These are phyloP conservation scores for Polyplosphaeria fusca DNA, from an alignment of 495 filamentous ascomycete species.

Conservation along the genomic window DNA sequence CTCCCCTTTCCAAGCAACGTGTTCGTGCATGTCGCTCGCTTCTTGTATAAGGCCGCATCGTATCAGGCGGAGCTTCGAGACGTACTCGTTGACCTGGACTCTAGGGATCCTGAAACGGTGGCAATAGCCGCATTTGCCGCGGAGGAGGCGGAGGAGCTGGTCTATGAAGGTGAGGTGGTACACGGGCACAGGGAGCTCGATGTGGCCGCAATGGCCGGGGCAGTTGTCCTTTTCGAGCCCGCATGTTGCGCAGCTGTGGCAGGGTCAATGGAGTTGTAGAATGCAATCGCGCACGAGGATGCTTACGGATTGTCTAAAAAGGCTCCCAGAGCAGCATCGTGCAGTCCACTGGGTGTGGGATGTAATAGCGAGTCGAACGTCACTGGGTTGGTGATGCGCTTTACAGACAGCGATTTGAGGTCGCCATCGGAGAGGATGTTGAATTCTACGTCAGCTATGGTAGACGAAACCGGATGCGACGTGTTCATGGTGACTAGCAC, in stretches of 20 bases:
- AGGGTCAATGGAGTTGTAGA: conserved; percentile 1
- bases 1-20: neutral
- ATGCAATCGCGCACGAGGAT: neutral
- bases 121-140: conserved; percentile 87
- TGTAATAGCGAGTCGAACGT: conserved; percentile 88
- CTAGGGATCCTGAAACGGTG: conserved; percentile 73
- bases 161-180: conserved; percentile 95
- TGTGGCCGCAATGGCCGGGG: conserved; percentile 91
- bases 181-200: conserved; percentile 86
- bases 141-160: conserved; percentile 76
- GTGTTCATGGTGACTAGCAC: conserved; percentile 61
- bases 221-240: conserved; percentile 67
- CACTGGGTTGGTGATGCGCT: conserved; percentile 80
- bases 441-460: conserved; percentile 87
- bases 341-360: conserved; percentile 81
- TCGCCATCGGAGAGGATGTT: conserved; percentile 74
- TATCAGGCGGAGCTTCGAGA: conserved; percentile 82
- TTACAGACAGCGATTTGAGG: conserved; percentile 84
- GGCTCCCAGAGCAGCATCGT: conserved; percentile 90
- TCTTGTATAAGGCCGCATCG: conserved; percentile 79
- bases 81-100: conserved; percentile 66
- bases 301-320: conserved; percentile 77
- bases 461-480: conserved; percentile 80
- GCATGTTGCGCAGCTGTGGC: conserved; percentile 80
- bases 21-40: conserved; percentile 61